A percentile compares a stretch with the other conserved stretches of the same genome.
These are phyloP conservation scores for Calycina herbarum DNA, from an alignment of 2,329 filamentous ascomycete genomes.

Conservation along the genomic window DNA sequence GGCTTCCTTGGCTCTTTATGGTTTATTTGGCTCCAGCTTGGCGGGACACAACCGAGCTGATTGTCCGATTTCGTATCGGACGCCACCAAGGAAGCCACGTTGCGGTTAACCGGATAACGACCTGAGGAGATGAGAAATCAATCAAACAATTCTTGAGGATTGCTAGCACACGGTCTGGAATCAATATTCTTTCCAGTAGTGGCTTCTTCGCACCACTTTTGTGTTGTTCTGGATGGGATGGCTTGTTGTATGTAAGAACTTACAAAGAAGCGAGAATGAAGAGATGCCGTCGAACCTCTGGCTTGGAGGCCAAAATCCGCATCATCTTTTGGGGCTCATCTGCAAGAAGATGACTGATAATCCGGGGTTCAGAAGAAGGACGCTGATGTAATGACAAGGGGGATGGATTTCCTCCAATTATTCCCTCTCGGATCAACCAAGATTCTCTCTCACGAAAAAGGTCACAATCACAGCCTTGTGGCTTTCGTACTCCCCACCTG, in stretches of 20 bases:
- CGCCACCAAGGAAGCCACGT: conserved; percentile 4
- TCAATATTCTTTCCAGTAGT: not conserved
- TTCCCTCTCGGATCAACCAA: not conserved
- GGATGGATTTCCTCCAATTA: not conserved
- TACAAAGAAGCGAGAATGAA: not conserved
- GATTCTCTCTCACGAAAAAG: not conserved
- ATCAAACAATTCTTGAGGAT: not conserved
- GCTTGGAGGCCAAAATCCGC: not conserved
- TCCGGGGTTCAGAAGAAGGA: not conserved
- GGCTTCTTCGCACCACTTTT: not conserved
- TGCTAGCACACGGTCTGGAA: not conserved
- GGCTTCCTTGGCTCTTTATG: not conserved
- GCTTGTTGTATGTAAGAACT: not conserved
- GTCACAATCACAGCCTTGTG: not conserved
- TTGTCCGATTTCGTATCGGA: conserved; percentile 5
- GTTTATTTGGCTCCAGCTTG: not conserved
- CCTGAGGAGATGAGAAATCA: not conserved
- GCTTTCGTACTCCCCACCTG: not conserved
- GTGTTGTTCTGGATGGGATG: not conserved
- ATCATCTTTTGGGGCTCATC: not conserved
- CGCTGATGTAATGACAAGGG: conserved; percentile 2
- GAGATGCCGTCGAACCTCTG: not conserved
- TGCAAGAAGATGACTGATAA: conserved; percentile 3
- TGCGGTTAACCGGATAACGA: not conserved
- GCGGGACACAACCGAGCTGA: not conserved